Percentiles rank a stretch among this genome's conserved stretches.
These are phyloP conservation scores for Dactylonectria estremocensis DNA, from an alignment of 2,329 filamentous ascomycete species.

Conservation along the genomic window DNA sequence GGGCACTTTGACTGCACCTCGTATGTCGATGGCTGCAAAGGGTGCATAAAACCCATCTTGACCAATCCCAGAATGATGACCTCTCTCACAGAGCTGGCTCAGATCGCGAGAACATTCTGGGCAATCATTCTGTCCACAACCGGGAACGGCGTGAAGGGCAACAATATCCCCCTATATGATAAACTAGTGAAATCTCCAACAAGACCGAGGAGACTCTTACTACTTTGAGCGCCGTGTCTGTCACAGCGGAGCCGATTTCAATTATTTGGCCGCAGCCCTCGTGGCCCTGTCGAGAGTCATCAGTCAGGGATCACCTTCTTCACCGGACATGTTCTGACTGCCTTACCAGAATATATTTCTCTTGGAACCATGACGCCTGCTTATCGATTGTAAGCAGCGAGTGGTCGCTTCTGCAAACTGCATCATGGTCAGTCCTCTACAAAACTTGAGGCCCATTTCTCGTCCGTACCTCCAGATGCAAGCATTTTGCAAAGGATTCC, in stretches of 20 bases:
- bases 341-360: conserved; percentile 34
- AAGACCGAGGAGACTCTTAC: conserved; percentile 9
- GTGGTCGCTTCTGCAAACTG: conserved; percentile 25
- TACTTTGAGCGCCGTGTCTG: conserved; percentile 16
- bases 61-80: conserved; percentile 60
- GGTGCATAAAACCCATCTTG: conserved; percentile 61
- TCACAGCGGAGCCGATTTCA: conserved; percentile 22
- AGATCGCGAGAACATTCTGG: conserved; percentile 58
- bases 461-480: conserved; percentile 18
- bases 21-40: conserved; percentile 52
- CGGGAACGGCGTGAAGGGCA: conserved; percentile 42
- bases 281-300: conserved; percentile 25
- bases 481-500: conserved; percentile 19
- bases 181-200: no score
- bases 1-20: conserved; percentile 35
- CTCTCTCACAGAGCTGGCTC: conserved; percentile 54
- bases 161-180: conserved; percentile 38
- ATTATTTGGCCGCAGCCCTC: conserved; percentile 40
- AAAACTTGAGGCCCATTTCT: no score
- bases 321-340: no score
- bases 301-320: no score
- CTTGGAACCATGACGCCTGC: conserved; percentile 40
- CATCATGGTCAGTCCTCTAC: no score
- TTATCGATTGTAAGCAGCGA: conserved; percentile 36
- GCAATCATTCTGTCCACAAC: conserved; percentile 31